Percentiles rank a stretch among this genome's conserved stretches.
Evolutionary conservation across 768 basidiomycete genomes (phyloP).

Genomic region (Leccinum truebloodii): DNA sequence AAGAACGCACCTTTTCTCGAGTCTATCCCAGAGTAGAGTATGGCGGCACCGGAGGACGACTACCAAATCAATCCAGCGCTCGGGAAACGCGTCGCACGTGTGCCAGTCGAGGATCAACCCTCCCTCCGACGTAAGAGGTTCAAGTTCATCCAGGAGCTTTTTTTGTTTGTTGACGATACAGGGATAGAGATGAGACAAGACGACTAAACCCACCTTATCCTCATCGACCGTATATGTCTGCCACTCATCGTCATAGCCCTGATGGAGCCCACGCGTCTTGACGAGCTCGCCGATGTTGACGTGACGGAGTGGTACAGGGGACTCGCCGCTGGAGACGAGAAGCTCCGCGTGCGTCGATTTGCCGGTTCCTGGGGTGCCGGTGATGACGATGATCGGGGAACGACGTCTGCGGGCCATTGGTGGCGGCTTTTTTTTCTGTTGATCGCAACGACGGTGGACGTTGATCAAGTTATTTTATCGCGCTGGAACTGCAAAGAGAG

Average conservation of each 20-base stretch:
- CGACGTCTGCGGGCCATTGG: slow-evolving; percentile 13
- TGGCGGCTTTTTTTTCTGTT: background rate
- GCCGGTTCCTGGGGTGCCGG: slow-evolving; percentile 93
- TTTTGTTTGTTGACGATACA: background rate
- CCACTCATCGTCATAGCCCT: slow-evolving; percentile 93
- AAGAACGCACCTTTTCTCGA: slow-evolving; percentile 77
- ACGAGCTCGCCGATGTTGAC: slow-evolving; percentile 91
- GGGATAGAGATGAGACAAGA: background rate
- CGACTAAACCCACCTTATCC: slow-evolving; percentile 69
- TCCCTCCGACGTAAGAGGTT: slow-evolving; percentile 65
- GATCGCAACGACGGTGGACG: background rate
- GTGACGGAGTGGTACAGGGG: slow-evolving; percentile 69
- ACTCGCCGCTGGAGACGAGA: slow-evolving; percentile 59
- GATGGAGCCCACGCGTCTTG: slow-evolving; percentile 78
- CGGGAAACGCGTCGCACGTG: slow-evolving; percentile 90
- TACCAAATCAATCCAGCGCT: slow-evolving; percentile 95
- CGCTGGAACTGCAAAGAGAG: too few relatives aligned
- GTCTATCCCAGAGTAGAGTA: slow-evolving; percentile 80
- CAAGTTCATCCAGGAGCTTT: slow-evolving; percentile 87
- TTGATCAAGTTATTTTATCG: background rate
- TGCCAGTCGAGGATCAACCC: slow-evolving; percentile 95
- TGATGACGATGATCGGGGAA: slow-evolving; percentile 77
- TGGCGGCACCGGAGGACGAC: slow-evolving; percentile 92
- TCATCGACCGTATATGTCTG: slow-evolving; percentile 92
- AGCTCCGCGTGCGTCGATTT: slow-evolving; percentile 92